Conservation (phyloP, 805 yeast genomes). For the Millerozyma acaciae region DNA sequence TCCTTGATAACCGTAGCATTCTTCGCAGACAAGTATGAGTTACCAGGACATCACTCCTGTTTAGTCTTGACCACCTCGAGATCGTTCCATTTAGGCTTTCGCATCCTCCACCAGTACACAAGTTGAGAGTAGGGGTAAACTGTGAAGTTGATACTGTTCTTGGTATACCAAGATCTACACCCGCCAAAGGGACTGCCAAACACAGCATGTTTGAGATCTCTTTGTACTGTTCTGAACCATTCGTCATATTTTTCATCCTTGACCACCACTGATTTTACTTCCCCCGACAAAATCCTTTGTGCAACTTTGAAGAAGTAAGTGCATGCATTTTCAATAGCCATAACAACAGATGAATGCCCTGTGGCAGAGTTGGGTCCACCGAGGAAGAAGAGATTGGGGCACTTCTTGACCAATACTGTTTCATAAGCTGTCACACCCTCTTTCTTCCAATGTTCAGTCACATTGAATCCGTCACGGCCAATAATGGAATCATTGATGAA, state of each 20-base stretch:
- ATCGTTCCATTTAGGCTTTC: constrained; percentile 24
- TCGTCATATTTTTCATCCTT: constrained; percentile 28
- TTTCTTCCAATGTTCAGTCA: constrained; percentile 24
- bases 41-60: too few species aligned
- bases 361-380: constrained; percentile 42
- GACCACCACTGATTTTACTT: constrained; percentile 26
- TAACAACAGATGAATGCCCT: constrained; percentile 40
- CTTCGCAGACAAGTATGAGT: too few species aligned
- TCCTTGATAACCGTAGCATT: too few species aligned
- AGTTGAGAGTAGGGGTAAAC: constrained; percentile 38
- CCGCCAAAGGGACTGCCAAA: constrained; percentile 40
- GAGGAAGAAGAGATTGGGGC: constrained; percentile 33
- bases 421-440: constrained; percentile 34
- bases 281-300: constrained; percentile 23
- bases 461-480: constrained; percentile 22
- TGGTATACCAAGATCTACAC: constrained; percentile 37
- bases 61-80: constrained; percentile 11
- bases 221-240: constrained; percentile 30
- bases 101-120: constrained; percentile 24
- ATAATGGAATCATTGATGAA: constrained; percentile 14
- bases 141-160: constrained; percentile 25
- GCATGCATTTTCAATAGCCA: constrained; percentile 34
- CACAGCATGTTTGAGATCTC: constrained; percentile 23
- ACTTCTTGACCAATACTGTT: constrained; percentile 27
- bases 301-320: constrained; percentile 21